Percentiles rank a stretch among this genome's conserved stretches.
These are phyloP conservation scores for Huiozyma naganishii DNA, from an alignment of 805 yeast species.

Conservation along the genomic window DNA sequence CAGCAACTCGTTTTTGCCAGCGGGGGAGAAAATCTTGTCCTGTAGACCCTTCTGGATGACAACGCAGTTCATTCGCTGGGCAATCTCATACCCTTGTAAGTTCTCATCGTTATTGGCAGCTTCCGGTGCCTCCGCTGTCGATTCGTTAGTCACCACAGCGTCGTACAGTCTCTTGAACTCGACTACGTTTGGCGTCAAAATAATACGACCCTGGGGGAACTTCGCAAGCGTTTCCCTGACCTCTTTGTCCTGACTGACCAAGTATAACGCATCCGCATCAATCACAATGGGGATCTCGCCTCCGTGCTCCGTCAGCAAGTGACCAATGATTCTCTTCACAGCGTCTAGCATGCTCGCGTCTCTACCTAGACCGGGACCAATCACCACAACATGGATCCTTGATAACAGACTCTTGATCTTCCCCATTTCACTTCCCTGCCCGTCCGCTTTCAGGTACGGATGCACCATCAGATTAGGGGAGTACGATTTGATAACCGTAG, in stretches of 20 bases:
- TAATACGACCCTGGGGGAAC: slow-evolving; percentile 44
- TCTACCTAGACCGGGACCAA: slow-evolving; percentile 94
- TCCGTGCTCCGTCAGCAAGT: slow-evolving; percentile 36
- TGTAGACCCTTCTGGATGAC: slow-evolving; percentile 55
- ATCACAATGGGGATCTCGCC: slow-evolving; percentile 60
- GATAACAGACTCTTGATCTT: slow-evolving; percentile 45
- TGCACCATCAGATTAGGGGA: slow-evolving; percentile 95
- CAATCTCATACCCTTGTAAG: slow-evolving; percentile 10
- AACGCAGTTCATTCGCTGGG: slow-evolving; percentile 19
- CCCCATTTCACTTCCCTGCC: slow-evolving; percentile 36
- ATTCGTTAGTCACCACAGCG: slow-evolving; percentile 26
- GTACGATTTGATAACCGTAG: slow-evolving; percentile 71
- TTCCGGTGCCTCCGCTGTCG: slow-evolving; percentile 16
- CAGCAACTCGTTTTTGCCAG: slow-evolving; percentile 31
- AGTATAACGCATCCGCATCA: slow-evolving; percentile 82
- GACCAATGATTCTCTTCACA: slow-evolving; percentile 42
- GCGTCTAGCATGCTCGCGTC: slow-evolving; percentile 57
- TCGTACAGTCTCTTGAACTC: slow-evolving; percentile 65
- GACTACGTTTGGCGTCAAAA: slow-evolving; percentile 81
- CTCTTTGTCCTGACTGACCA: slow-evolving; percentile 36
- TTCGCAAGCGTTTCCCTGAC: slow-evolving; percentile 31
- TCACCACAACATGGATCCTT: slow-evolving; percentile 68
- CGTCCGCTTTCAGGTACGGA: slow-evolving; percentile 53
- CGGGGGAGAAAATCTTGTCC: slow-evolving; percentile 46
- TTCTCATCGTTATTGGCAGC: slow-evolving; percentile 1